Percentiles rank a stretch among this genome's conserved stretches.
phyloP scores from a whole-genome alignment of 345 rosid genomes.

The Salix caprea region DNA sequence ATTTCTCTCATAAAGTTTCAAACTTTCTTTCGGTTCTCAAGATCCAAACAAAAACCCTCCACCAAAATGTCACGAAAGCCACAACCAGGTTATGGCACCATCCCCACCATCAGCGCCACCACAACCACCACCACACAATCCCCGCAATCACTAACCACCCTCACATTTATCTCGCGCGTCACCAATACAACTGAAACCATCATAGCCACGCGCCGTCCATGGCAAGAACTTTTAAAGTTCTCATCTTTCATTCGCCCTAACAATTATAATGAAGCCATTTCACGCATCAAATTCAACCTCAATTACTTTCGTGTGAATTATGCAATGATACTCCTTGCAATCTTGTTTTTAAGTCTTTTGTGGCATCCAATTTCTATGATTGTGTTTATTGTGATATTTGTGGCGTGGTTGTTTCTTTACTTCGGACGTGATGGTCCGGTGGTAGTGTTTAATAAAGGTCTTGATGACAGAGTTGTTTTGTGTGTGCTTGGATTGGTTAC shows the following conservation, averaged over 20 bases:
- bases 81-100: constrained; percentile 38
- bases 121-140: not conserved
- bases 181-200: constrained; percentile 42
- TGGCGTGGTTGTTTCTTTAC: constrained; percentile 73
- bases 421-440: constrained; percentile 64
- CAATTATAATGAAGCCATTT: constrained; percentile 49
- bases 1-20: not conserved
- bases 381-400: constrained; percentile 53
- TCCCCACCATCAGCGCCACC: constrained; percentile 12
- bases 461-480: constrained; percentile 61
- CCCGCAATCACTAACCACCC: constrained; percentile 21
- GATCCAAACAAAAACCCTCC: not conserved
- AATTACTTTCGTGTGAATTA: constrained; percentile 74
- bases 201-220: constrained; percentile 67
- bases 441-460: constrained; percentile 34
- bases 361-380: constrained; percentile 80
- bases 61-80: constrained; percentile 20
- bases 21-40: not conserved
- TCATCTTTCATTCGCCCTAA: constrained; percentile 54
- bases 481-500: constrained; percentile 52
- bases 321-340: constrained; percentile 44
- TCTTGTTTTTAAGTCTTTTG: constrained; percentile 65
- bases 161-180: constrained; percentile 48
- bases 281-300: constrained; percentile 48
- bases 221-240: constrained; percentile 53